These are phyloP conservation scores for Eutrema japonicum DNA, from an alignment of 345 rosid genomes.

Conservation along the genomic window DNA sequence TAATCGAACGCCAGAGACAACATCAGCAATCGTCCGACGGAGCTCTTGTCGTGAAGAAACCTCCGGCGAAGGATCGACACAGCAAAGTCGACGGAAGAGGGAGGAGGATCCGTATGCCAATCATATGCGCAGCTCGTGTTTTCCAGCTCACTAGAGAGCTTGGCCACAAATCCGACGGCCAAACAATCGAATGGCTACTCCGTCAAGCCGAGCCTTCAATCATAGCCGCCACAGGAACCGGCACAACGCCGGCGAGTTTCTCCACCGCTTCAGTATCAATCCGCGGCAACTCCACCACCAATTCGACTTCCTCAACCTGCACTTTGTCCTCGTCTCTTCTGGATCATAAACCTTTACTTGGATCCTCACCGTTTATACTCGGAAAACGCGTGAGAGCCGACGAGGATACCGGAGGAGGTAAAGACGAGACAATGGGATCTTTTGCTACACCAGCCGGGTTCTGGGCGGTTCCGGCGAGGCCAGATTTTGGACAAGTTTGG, in stretches of 20 bases:
- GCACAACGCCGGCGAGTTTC: slow-evolving; percentile 94
- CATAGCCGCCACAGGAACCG: slow-evolving; percentile 96
- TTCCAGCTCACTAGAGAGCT: slow-evolving; percentile 96
- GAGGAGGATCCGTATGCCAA: slow-evolving; percentile 95
- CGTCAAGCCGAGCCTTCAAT: slow-evolving; percentile 99
- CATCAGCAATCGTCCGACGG: slow-evolving; percentile 46
- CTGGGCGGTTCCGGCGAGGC: slow-evolving; percentile 83
- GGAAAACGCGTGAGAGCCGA: slow-evolving; percentile 83
- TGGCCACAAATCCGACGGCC: slow-evolving; percentile 98
- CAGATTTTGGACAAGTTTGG: slow-evolving; percentile 84
- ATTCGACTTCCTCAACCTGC: slow-evolving; percentile 47
- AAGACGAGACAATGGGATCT: slow-evolving; percentile 50
- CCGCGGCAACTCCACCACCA: slow-evolving; percentile 59
- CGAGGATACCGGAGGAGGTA: slow-evolving; percentile 51
- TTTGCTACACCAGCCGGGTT: slow-evolving; percentile 66
- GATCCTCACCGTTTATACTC: slow-evolving; percentile 79
- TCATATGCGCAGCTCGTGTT: slow-evolving; percentile 99
- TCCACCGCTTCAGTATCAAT: slow-evolving; percentile 76
- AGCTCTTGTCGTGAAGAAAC: slow-evolving; percentile 67
- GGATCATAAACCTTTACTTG: slow-evolving; percentile 77
- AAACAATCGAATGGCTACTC: slow-evolving; percentile 99
- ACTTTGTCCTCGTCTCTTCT: slow-evolving; percentile 47
- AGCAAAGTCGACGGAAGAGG: slow-evolving; percentile 99
- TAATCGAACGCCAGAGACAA: slow-evolving; percentile 59
- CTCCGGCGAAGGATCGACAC: slow-evolving; percentile 95